Percentiles rank a stretch among this genome's conserved stretches.
Evolutionary conservation across 2,329 filamentous ascomycete species (phyloP).

Genomic region (Alternaria triticimaculans): DNA sequence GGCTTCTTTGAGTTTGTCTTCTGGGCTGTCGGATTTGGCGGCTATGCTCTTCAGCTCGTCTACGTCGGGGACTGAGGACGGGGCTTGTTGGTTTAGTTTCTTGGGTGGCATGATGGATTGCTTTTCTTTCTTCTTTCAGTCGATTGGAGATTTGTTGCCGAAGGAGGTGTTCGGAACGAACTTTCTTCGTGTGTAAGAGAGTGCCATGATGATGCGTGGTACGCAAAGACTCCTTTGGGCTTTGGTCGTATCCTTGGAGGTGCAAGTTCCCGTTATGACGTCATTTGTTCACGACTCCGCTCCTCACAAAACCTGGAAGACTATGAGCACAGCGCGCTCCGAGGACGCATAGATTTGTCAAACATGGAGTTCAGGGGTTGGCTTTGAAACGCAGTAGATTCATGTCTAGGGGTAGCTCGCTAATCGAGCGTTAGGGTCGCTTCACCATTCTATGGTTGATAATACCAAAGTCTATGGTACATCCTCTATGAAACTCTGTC

Average conservation of each 20-base stretch:
- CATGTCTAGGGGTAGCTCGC: not conserved
- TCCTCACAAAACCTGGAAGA: constrained; percentile 25
- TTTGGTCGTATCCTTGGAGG: not conserved
- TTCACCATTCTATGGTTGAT: not conserved
- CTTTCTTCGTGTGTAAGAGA: not conserved
- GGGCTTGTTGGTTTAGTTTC: constrained; percentile 17
- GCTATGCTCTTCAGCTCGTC: constrained; percentile 32
- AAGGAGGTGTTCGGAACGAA: not conserved
- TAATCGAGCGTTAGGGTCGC: not conserved
- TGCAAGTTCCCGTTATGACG: constrained; percentile 21
- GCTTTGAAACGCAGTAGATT: not conserved
- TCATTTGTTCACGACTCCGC: constrained; percentile 23
- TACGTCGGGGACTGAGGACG: constrained; percentile 7
- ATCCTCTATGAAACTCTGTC: not conserved
- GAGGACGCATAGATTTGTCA: not conserved
- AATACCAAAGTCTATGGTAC: not conserved
- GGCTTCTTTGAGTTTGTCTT: constrained; percentile 40
- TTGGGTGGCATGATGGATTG: constrained; percentile 16
- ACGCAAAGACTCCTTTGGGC: not conserved
- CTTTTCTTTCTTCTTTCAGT: not conserved
- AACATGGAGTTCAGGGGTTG: not conserved
- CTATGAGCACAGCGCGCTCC: constrained; percentile 8
- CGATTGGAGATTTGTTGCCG: not conserved
- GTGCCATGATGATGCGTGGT: not conserved
- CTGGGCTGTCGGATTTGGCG: constrained; percentile 20